Evolutionary conservation across 164 flowering plant species (phyloP).

Genomic region (Macadamia integrifolia): DNA sequence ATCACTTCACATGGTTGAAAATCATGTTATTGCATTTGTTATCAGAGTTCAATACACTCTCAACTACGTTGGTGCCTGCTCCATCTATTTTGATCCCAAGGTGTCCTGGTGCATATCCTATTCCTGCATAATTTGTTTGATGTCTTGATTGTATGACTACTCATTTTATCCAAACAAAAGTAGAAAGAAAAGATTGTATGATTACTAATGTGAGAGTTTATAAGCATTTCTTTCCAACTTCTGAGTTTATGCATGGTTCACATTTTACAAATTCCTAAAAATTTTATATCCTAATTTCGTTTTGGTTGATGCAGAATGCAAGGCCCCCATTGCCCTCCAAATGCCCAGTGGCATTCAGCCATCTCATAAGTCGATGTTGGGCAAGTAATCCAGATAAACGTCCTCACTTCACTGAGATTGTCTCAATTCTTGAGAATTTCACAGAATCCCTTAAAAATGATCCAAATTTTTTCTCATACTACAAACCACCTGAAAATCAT

Average conservation of each 20-base stretch:
- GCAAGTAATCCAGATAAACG: conserved; percentile 67
- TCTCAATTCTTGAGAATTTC: conserved; percentile 52
- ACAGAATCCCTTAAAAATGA: conserved; percentile 49
- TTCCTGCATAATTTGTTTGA: too few relatives aligned
- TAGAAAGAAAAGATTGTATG: neutral
- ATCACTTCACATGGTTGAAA: too few relatives aligned
- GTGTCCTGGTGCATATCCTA: too few relatives aligned
- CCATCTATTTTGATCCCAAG: too few relatives aligned
- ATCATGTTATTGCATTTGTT: too few relatives aligned
- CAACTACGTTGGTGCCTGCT: too few relatives aligned
- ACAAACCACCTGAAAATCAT: conserved; percentile 29
- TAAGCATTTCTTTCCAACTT: too few relatives aligned
- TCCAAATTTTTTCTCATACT: conserved; percentile 62
- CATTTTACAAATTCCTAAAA: neutral
- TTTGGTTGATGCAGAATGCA: conserved; percentile 61
- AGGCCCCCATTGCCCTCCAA: conserved; percentile 72
- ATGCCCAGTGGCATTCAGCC: conserved; percentile 59
- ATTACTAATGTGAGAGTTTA: neutral
- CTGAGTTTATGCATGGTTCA: too few relatives aligned
- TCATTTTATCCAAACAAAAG: neutral
- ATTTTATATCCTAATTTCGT: conserved; percentile 2
- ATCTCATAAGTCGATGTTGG: conserved; percentile 80
- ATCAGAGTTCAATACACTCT: too few relatives aligned
- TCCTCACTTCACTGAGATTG: conserved; percentile 85
- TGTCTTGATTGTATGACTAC: neutral